A percentile compares a stretch with the other conserved stretches of the same genome.
Evolutionary conservation across 352 stramenopile genomes (phyloP).

Genomic region (Phytophthora meadii): DNA sequence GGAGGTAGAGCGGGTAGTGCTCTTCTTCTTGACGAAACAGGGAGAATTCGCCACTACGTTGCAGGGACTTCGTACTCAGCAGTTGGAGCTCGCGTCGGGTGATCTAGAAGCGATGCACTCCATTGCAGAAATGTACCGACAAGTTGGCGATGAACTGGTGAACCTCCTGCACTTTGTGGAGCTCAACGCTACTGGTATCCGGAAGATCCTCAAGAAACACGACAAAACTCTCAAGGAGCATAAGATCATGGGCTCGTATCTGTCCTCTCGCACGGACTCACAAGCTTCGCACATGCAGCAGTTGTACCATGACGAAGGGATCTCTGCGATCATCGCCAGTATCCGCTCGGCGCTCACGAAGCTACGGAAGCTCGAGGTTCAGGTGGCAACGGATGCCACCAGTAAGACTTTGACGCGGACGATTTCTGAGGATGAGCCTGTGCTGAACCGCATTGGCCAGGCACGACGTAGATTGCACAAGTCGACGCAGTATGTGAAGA

Average conservation of each 20-base stretch:
- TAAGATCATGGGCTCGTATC: conserved; percentile 89
- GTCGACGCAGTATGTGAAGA: conserved; percentile 87
- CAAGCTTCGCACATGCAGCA: conserved; percentile 87
- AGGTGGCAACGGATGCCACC: conserved; percentile 31
- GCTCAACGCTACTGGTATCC: conserved; percentile 87
- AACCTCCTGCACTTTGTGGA: conserved; percentile 87
- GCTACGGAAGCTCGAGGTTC: conserved; percentile 61
- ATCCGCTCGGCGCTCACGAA: conserved; percentile 76
- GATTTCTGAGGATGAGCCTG: conserved; percentile 82
- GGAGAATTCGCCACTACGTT: conserved; percentile 84
- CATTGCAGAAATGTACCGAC: conserved; percentile 67
- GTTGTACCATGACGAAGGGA: conserved; percentile 87
- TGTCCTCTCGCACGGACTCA: conserved; percentile 82
- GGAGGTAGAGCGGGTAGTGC: conserved; percentile 86
- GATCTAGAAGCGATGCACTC: conserved; percentile 78
- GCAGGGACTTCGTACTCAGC: conserved; percentile 53
- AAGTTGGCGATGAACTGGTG: conserved; percentile 83
- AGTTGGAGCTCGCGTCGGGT: conserved; percentile 41
- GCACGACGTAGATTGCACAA: conserved; percentile 75
- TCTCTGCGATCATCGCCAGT: conserved; percentile 88
- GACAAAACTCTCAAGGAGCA: conserved; percentile 85
- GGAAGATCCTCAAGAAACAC: conserved; percentile 92
- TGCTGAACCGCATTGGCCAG: conserved; percentile 74
- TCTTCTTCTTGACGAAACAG: conserved; percentile 88
- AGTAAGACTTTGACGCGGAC: conserved; percentile 46